These are phyloP conservation scores for Tieghemostelium lacteum DNA, from an alignment of 78 protist genomes.

Conservation along the genomic window DNA sequence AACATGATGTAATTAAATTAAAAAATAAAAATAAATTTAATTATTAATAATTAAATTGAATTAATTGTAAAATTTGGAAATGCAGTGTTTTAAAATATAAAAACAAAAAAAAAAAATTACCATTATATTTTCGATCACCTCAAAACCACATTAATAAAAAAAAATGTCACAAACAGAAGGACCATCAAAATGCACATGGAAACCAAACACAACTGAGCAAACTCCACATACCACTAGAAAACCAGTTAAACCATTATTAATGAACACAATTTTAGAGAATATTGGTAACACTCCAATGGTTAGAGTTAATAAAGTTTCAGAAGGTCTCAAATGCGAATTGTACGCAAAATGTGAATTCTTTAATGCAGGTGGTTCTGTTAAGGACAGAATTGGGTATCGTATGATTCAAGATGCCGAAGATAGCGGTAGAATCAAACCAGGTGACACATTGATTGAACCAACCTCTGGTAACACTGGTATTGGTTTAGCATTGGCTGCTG, in stretches of 20 bases:
- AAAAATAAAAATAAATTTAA: too few species aligned
- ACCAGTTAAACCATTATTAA: slow-evolving; percentile 52
- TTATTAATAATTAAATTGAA: too few species aligned
- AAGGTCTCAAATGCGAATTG: slow-evolving; percentile 95
- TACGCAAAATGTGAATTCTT: slow-evolving; percentile 97
- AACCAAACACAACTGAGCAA: slow-evolving; percentile 13
- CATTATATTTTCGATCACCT: too few species aligned
- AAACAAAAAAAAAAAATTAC: too few species aligned
- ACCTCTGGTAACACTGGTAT: slow-evolving; percentile 99
- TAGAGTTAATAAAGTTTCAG: slow-evolving; percentile 83
- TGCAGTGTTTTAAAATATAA: too few species aligned
- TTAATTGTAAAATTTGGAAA: too few species aligned
- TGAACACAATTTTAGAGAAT: slow-evolving; percentile 81
- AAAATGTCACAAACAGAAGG: slow-evolving; percentile 37
- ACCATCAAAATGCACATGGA: slow-evolving; percentile 83
- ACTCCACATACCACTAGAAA: slow-evolving; percentile 49
- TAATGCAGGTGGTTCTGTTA: slow-evolving; percentile 98
- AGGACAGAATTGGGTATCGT: slow-evolving; percentile 95
- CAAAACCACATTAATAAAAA: too few species aligned
- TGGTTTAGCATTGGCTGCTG: slow-evolving; percentile 97
- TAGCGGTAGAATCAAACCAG: slow-evolving; percentile 92
- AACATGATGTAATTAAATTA: too few species aligned
- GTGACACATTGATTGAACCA: slow-evolving; percentile 97
- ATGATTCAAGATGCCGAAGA: slow-evolving; percentile 94
- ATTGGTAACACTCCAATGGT: slow-evolving; percentile 98